These are phyloP conservation scores for Rhizophlyctis rosea DNA, from an alignment of 192 early-diverging fungal species.

Conservation along the genomic window DNA sequence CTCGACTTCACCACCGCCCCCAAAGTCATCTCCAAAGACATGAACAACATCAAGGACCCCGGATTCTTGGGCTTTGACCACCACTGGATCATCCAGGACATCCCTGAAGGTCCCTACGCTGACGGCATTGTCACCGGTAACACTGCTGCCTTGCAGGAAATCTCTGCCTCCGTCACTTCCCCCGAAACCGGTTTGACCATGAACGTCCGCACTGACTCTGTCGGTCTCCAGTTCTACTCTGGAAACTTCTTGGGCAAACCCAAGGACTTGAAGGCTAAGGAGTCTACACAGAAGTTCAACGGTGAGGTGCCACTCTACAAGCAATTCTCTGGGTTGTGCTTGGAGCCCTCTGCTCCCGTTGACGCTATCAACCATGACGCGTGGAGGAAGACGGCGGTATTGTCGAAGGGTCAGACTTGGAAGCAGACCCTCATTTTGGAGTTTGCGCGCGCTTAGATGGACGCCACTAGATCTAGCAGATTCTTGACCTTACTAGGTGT, in stretches of 20 bases:
- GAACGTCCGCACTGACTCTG: slow-evolving; percentile 63
- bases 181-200: slow-evolving; percentile 60
- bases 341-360: slow-evolving; percentile 45
- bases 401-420: slow-evolving; percentile 32
- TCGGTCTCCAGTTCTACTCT: slow-evolving; percentile 82
- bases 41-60: slow-evolving; percentile 45
- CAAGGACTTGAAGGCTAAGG: slow-evolving; percentile 41
- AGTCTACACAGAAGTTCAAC: slow-evolving; percentile 29
- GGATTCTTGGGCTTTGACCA: slow-evolving; percentile 77
- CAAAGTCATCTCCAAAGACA: slow-evolving; percentile 50
- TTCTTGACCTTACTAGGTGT: too few relatives aligned
- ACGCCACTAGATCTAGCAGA: too few relatives aligned
- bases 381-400: slow-evolving; percentile 25
- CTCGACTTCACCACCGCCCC: slow-evolving; percentile 57
- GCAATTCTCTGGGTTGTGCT: slow-evolving; percentile 63
- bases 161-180: slow-evolving; percentile 49
- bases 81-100: slow-evolving; percentile 49
- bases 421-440: slow-evolving; percentile 30
- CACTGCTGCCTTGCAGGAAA: neutral
- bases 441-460: too few relatives aligned
- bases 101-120: neutral
- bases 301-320: slow-evolving; percentile 33
- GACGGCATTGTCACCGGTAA: neutral
- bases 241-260: slow-evolving; percentile 62
- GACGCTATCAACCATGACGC: slow-evolving; percentile 41